phyloP scores from a whole-genome alignment of 257 asterid genomes.

The Jaltomata sinuosa region DNA sequence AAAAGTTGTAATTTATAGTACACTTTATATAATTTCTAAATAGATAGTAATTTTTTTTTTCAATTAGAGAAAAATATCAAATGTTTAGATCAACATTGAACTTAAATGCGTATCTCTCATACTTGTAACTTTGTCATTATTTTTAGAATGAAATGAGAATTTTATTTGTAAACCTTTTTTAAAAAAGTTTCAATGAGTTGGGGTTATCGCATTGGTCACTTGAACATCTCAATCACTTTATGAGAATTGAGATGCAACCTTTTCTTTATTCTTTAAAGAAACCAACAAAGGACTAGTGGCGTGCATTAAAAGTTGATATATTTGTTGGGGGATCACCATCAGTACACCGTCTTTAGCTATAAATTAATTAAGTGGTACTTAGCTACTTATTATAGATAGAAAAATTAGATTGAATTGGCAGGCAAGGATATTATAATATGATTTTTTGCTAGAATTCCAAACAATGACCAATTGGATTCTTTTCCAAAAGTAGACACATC shows the following conservation, averaged over 20 bases:
- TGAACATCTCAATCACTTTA: neutral
- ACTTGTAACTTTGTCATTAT: neutral
- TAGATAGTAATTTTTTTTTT: neutral
- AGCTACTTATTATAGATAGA: neutral
- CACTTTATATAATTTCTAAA: neutral
- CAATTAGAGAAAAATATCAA: neutral
- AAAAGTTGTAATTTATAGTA: neutral
- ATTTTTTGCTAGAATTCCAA: neutral
- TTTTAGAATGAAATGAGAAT: neutral
- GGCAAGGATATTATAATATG: neutral
- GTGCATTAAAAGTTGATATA: neutral
- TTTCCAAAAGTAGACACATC: neutral
- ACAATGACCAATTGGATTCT: neutral
- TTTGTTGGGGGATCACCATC: neutral
- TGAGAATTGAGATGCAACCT: neutral
- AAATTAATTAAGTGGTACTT: neutral
- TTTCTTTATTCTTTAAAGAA: neutral
- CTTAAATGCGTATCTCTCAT: neutral
- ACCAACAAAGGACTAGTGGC: neutral
- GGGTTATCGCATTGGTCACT: neutral
- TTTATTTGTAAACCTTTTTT: neutral
- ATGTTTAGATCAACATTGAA: neutral
- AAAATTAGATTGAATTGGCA: neutral
- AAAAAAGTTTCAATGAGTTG: neutral
- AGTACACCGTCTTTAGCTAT: neutral